phyloP scores from a whole-genome alignment of 345 rosid genomes.

The Boechera divaricarpa region DNA sequence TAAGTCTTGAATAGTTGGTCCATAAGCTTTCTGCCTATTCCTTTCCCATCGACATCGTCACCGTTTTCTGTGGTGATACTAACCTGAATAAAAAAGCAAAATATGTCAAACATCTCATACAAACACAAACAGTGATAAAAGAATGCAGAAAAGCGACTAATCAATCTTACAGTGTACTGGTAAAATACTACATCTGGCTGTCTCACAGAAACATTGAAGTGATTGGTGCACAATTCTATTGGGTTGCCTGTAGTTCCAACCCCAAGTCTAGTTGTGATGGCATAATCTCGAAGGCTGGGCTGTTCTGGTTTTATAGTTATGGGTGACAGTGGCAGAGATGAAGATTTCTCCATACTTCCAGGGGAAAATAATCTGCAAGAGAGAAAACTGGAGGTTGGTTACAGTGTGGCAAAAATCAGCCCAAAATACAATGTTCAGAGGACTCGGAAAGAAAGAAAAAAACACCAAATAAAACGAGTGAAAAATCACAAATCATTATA shows the following conservation, averaged over 20 bases:
- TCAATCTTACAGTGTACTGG: constrained; percentile 73
- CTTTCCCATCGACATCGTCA: constrained; percentile 60
- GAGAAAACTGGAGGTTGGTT: constrained; percentile 7
- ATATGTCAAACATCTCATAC: constrained; percentile 3
- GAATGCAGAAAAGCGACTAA: constrained; percentile 22
- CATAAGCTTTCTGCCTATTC: constrained; percentile 72
- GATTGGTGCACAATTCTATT: constrained; percentile 66
- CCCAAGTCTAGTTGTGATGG: constrained; percentile 57
- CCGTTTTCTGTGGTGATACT: constrained; percentile 62
- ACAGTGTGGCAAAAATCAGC: constrained; percentile 7
- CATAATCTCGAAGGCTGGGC: constrained; percentile 49
- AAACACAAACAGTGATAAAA: constrained; percentile 23
- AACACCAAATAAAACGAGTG: constrained; percentile 9
- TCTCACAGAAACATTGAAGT: constrained; percentile 65
- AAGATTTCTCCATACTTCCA: constrained; percentile 56
- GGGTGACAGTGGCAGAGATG: constrained; percentile 49
- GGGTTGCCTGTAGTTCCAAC: constrained; percentile 58
- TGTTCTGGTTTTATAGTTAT: constrained; percentile 43
- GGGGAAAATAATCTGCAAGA: constrained; percentile 18
- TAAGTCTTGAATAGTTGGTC: constrained; percentile 73
- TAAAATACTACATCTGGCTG: constrained; percentile 66
- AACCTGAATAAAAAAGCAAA: constrained; percentile 55
- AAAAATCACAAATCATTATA: constrained; percentile 5
- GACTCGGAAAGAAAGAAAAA: neutral
- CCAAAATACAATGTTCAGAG: constrained; percentile 7